Conservation (phyloP, 352 stramenopile genomes). For the Pythium aphanidermatum region DNA sequence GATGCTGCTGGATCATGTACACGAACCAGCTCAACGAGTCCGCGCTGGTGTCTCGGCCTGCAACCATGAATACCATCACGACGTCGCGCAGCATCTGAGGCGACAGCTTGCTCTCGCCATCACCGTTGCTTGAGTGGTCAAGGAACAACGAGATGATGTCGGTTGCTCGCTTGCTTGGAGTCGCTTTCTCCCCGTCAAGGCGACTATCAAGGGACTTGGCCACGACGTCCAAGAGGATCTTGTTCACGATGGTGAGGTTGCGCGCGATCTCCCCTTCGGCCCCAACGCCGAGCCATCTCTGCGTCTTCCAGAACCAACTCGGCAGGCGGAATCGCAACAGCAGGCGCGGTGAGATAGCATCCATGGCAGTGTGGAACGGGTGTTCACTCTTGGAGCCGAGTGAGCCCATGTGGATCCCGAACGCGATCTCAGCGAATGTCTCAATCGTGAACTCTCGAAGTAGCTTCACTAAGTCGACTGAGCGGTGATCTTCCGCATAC, state of each 20-base stretch:
- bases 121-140: constrained; percentile 10
- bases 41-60: constrained; percentile 46
- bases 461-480: constrained; percentile 17
- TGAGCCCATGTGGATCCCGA: constrained; percentile 25
- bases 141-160: constrained; percentile 34
- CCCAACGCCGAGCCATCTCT: constrained; percentile 20
- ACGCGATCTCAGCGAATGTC: constrained; percentile 31
- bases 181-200: not conserved
- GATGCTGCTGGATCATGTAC: constrained; percentile 38
- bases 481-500: not conserved
- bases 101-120: constrained; percentile 1
- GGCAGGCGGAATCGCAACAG: constrained; percentile 19
- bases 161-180: constrained; percentile 1
- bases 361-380: constrained; percentile 25
- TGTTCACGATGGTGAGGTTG: constrained; percentile 19
- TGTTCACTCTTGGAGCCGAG: constrained; percentile 15
- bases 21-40: constrained; percentile 57
- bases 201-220: constrained; percentile 17
- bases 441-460: constrained; percentile 29
- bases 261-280: constrained; percentile 17
- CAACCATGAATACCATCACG: constrained; percentile 39
- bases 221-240: constrained; percentile 22
- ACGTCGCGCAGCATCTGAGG: constrained; percentile 29
- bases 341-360: constrained; percentile 11
- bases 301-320: constrained; percentile 29